Percentiles rank a stretch among this genome's conserved stretches.
phyloP scores from a whole-genome alignment of 2,329 filamentous ascomycete genomes.

The Trematosphaeria pertusa region DNA sequence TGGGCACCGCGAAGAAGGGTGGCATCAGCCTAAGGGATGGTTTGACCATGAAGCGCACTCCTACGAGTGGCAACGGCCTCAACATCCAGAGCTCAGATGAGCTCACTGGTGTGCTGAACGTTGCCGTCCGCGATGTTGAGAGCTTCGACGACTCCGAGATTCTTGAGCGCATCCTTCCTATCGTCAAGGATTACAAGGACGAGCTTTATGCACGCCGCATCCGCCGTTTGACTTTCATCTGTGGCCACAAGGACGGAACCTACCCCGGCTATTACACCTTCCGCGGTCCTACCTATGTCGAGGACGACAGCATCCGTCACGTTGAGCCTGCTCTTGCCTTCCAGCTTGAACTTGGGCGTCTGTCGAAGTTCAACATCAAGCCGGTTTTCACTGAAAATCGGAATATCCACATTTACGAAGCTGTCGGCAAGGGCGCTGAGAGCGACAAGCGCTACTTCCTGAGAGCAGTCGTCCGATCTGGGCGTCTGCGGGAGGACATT shows the following conservation, averaged over 20 bases:
- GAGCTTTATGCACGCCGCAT: conserved; percentile 83
- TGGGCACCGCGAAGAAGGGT: conserved; percentile 62
- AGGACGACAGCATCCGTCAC: conserved; percentile 96
- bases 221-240: conserved; percentile 94
- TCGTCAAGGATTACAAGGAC: conserved; percentile 81
- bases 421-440: conserved; percentile 90
- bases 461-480: conserved; percentile 91
- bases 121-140: conserved; percentile 90
- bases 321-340: conserved; percentile 95
- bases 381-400: conserved; percentile 99
- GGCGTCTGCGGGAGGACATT: conserved; percentile 94
- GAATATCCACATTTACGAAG: conserved; percentile 99
- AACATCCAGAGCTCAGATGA: conserved; percentile 70
- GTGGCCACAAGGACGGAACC: conserved; percentile 89
- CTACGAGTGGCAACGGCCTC: conserved; percentile 44
- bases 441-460: conserved; percentile 99
- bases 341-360: conserved; percentile 93
- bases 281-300: conserved; percentile 86
- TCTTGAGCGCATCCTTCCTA: conserved; percentile 73
- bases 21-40: conserved; percentile 48
- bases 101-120: conserved; percentile 88
- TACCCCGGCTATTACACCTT: conserved; percentile 99
- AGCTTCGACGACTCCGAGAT: conserved; percentile 82
- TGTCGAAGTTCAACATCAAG: conserved; percentile 97
- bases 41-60: conserved; percentile 71